Conservation (phyloP, 2,329 filamentous ascomycete species). For the Leptodontidium sp. region DNA sequence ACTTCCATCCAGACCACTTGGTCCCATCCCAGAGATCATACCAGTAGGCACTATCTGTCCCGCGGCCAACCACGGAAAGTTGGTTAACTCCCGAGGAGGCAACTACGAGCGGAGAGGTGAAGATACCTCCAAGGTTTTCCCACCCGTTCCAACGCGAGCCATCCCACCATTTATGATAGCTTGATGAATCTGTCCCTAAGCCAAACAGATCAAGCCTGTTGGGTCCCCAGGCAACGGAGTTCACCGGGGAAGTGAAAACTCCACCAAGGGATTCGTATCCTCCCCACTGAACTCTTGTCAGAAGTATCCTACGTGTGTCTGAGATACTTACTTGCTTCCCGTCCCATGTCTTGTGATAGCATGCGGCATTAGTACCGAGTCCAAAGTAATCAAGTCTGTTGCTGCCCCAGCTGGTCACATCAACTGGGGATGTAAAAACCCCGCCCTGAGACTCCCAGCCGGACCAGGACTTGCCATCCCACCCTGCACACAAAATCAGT, state of each 20-base stretch:
- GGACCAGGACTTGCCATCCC: conserved; percentile 24
- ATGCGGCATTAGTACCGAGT: conserved; percentile 18
- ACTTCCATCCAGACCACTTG: conserved; percentile 25
- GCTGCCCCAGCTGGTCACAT: conserved; percentile 34
- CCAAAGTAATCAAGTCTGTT: conserved; percentile 35
- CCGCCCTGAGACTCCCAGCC: conserved; percentile 27
- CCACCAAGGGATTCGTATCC: conserved; percentile 25
- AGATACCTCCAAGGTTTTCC: conserved; percentile 30
- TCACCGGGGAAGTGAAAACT: conserved; percentile 21
- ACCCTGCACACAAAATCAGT: conserved; percentile 4
- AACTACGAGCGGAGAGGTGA: conserved; percentile 18
- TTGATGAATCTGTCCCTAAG: conserved; percentile 19
- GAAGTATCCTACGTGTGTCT: not conserved
- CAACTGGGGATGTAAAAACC: conserved; percentile 20
- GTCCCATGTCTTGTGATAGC: conserved; percentile 29
- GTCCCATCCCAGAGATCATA: conserved; percentile 22
- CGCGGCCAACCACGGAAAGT: conserved; percentile 26
- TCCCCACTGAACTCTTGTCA: conserved; percentile 3
- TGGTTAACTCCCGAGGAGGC: conserved; percentile 14
- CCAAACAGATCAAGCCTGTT: conserved; percentile 35
- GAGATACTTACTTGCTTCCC: conserved; percentile 11
- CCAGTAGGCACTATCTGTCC: conserved; percentile 21
- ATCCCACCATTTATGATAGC: conserved; percentile 30
- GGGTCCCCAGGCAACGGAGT: conserved; percentile 34
- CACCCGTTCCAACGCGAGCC: conserved; percentile 25